Base-by-base conservation (phyloP, 495 filamentous ascomycete genomes). In the Penicillium pancosmium region DNA sequence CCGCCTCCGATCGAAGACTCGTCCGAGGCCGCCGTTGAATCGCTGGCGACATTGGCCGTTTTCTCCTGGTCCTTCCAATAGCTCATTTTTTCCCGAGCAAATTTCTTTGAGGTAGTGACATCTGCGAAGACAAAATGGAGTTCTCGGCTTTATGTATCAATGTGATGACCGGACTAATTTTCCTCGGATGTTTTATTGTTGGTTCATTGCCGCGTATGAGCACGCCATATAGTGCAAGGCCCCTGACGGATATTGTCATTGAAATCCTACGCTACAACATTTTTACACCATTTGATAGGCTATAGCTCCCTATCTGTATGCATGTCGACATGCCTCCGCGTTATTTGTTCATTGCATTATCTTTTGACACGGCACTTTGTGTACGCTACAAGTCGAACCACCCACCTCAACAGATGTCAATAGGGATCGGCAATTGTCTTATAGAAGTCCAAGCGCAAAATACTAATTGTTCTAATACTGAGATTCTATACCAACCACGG, bases 1-100 rank as follows among this genome's bases (percentile, higher is more conserved):
- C 80, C 65, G 10, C 83, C 69, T 43, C 72, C 73, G 34, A 81
- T 69, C 27, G 41, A 40, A 25, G 38, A 38, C 10, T 31, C 38
- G 3, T 31, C 40, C 15, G 49, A 18, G 9, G 38, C 59, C 21
- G 36, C 21, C 11, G 56, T 40, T 44, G 55, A 34, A 19, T 43
- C 46, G 15, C 12, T 25, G 9, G 46, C 23, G 19, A 40, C 21
- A 41, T 44, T 36, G 13, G 35, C 48, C 5, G 34, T 43, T 27
- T 57, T 57, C 35, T 51, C 55, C n/a, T 50, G 34, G 25, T 57
- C 55, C 5, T 57, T 35, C 55, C 48, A 57, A n/a, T n/a, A 15
- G 2, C 41, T 10, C 55, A 57, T 51, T 1, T 35, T 33, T 7
- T 19, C 16, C 5, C 8, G 16, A 9, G 5, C n/a, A 6, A 13